Evolutionary conservation across 345 rosid species (phyloP), one percentile per base, ranked within the genome.

Genomic region (Combretum micranthum): DNA sequence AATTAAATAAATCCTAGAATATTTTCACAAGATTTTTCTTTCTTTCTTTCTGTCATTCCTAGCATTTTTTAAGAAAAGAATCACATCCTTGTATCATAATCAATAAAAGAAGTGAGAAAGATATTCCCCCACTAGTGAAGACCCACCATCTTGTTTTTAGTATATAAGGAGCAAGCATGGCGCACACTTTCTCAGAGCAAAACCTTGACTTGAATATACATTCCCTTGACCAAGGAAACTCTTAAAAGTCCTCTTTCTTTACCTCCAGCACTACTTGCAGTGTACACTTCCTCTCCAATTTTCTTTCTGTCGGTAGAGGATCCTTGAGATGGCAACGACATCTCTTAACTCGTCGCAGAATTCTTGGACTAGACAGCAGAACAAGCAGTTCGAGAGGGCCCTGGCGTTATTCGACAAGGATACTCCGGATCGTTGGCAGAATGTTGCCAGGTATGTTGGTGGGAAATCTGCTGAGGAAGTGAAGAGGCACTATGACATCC

Each of bases 351-450:
- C 80, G 65, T 74, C 83, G 19, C 54, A 76, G 2, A 32, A 32
- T 32, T 4, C 7, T 32, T 92, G 98, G 98, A 88, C 93, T 3
- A 57, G 81, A 2, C 74, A 59, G 73, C 93, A 92, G 47, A 86
- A 92, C 77, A 86, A 88, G 81, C 69, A 55, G 50, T 92, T 92
- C 47, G 98, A 92, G 72, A 84, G 68, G 69, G 98, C 98, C 20
- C 78, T 92, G 55, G 98, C 95, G 9, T 47, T 80, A 50, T 80
- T 77, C 17, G 95, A 88, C 69, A 75, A 81, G 80, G 93, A 92
- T 63, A 83, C 95, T 12, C 95, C 93, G 4, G 96, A 88, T 64
- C 88, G 98, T 42, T 92, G 98, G 98, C 88, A 88, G 55, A 88
- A 88, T 52, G 83, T 88, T 50, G 95, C 96, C 17, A 69, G 69